Conservation (phyloP, 225 moss, liverwort and hornwort species). For the Physcomitrellopsis africana region DNA sequence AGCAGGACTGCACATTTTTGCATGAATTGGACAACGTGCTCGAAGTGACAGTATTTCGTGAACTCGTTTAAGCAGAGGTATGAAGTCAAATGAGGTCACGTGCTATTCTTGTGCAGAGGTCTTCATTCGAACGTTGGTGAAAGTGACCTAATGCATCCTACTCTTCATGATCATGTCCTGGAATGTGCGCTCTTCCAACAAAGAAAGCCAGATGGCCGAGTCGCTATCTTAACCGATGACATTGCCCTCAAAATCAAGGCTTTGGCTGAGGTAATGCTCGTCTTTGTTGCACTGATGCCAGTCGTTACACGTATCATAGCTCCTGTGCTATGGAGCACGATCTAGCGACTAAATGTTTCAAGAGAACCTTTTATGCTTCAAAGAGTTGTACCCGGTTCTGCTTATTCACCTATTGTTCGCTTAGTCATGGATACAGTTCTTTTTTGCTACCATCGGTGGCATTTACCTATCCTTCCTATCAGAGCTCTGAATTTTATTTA, state of each 20-base stretch:
- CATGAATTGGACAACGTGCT: not conserved
- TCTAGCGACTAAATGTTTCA: no score
- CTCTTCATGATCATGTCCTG: slow-evolving; percentile 75
- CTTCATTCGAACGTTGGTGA: slow-evolving; percentile 22
- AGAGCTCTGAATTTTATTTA: not conserved
- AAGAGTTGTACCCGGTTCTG: no score
- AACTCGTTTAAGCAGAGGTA: not conserved
- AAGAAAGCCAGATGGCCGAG: slow-evolving; percentile 49
- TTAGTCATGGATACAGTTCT: no score
- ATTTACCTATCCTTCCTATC: no score
- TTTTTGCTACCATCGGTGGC: no score
- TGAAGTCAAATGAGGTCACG: not conserved
- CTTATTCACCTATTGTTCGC: no score
- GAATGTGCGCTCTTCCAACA: slow-evolving; percentile 79
- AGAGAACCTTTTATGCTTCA: no score
- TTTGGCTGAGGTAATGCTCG: slow-evolving; percentile 74
- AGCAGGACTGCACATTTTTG: not conserved
- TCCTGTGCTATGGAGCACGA: no score
- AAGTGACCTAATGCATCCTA: slow-evolving; percentile 71
- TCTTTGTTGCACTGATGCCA: not conserved
- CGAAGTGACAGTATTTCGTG: not conserved
- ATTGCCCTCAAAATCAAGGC: slow-evolving; percentile 91
- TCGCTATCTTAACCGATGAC: slow-evolving; percentile 78
- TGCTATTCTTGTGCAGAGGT: slow-evolving; percentile 33
- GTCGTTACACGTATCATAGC: no score